Evolutionary conservation across 768 basidiomycete species (phyloP).

Genomic region (Tricholoma sp.): DNA sequence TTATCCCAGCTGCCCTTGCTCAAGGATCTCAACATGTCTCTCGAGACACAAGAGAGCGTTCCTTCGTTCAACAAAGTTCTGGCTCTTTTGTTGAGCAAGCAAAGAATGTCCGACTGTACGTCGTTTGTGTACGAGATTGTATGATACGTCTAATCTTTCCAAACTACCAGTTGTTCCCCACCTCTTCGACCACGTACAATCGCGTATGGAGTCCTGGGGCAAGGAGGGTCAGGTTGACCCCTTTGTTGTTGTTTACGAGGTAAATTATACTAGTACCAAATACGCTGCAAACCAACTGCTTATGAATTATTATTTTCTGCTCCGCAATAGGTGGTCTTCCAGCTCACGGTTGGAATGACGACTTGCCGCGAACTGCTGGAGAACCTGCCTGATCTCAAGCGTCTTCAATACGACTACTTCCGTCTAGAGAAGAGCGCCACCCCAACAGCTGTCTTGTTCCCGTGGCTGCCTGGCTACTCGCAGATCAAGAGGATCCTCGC

Average conservation of each 20-base stretch:
- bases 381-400: conserved; percentile 14
- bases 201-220: conserved; percentile 19
- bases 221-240: conserved; percentile 19
- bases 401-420: conserved; percentile 17
- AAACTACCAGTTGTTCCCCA: conserved; percentile 16
- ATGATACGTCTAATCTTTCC: neutral
- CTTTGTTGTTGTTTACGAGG: conserved; percentile 21
- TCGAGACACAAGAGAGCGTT: conserved; percentile 11
- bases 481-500: conserved; percentile 26
- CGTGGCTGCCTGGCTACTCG: conserved; percentile 29
- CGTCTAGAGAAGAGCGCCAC: conserved; percentile 28
- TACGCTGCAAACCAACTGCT: neutral
- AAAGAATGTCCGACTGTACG: conserved; percentile 10
- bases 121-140: neutral
- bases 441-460: conserved; percentile 25
- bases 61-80: conserved; percentile 19
- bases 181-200: conserved; percentile 20
- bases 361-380: conserved; percentile 24
- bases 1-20: conserved; percentile 15
- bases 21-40: conserved; percentile 19
- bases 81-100: conserved; percentile 8
- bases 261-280: conserved; percentile 4
- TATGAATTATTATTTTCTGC: neutral
- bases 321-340: conserved; percentile 20
- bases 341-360: conserved; percentile 25